Base-by-base conservation (phyloP, 106 monocot genomes). In the Ottelia alismoides region DNA sequence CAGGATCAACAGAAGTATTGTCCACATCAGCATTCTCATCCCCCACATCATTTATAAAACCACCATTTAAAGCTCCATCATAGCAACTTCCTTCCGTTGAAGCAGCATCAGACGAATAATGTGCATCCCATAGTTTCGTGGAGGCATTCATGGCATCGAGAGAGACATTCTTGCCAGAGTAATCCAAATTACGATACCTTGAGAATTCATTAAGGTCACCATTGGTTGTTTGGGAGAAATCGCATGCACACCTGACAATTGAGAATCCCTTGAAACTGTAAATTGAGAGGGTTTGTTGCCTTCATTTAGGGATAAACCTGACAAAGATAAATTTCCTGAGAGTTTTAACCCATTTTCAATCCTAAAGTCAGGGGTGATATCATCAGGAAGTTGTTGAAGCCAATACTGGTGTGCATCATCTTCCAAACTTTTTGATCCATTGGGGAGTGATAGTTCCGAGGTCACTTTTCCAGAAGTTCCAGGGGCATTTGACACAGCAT, bases 331-430 rank as follows among this genome's bases (percentile, higher is more conserved):
- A 29, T 53, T 46, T 20, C 48, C 58, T n/a, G 27, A 30, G 44
- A 62, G 53, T 19, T 50, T 55, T 18, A 66, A 31, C 27, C 84
- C n/a, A 51, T 57, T 66, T 18, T 59, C 68, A 35, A 46, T 54
- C 11, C 55, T 79, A 65, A 79, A 92, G 59, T 92, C 92, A 51
- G 92, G 92, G 47, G 82, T 92, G 56, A 92, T 85, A 48, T 92
- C 92, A 83, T 86, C 82, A 47, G 92, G 92, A 65, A 92, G 82
- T 45, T 92, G 92, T 25, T 56, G 58, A 11, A 59, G 59, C 86
- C 86, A 92, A 32, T 62, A 82, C 46, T 74, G 75, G 26, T 81
- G 75, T 17, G 66, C 81, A 25, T 85, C 92, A 58, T 82, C 85
- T 54, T 86, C 82, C 30, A 86, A 79, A 43, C 58, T 69, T 58